A percentile compares a stretch with the other conserved stretches of the same genome.
phyloP scores from a whole-genome alignment of 768 basidiomycete genomes.

The Pleurotus tuber-regium region DNA sequence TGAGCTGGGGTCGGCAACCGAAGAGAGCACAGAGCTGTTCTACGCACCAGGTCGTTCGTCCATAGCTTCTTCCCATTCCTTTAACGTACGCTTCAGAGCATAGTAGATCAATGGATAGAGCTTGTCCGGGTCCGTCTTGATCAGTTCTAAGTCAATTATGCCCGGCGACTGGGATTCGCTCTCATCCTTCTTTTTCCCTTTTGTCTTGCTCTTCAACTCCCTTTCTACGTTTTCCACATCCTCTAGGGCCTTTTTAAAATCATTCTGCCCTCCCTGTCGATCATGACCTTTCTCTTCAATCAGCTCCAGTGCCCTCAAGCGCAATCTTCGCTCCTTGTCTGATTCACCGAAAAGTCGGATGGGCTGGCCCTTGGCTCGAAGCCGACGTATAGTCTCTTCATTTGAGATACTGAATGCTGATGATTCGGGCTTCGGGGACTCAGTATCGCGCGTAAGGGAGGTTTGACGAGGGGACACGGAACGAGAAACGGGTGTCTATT shows the following conservation, averaged over 20 bases:
- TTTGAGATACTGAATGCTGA: conserved; percentile 91
- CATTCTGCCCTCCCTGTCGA: conserved; percentile 84
- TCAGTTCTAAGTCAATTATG: conserved; percentile 72
- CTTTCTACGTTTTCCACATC: conserved; percentile 82
- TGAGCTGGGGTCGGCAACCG: conserved; percentile 7
- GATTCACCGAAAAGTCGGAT: conserved; percentile 93
- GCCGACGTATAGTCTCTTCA: conserved; percentile 85
- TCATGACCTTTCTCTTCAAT: conserved; percentile 89
- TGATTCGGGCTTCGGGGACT: conserved; percentile 46
- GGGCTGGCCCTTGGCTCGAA: conserved; percentile 91
- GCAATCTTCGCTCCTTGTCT: conserved; percentile 88
- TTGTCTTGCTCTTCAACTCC: conserved; percentile 57
- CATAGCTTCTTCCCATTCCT: conserved; percentile 97
- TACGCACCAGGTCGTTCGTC: conserved; percentile 80
- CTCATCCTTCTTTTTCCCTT: conserved; percentile 66
- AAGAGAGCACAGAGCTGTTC: neutral
- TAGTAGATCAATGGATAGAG: conserved; percentile 97
- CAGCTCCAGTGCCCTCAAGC: conserved; percentile 90
- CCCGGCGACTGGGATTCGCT: conserved; percentile 50
- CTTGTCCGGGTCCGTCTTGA: conserved; percentile 93
- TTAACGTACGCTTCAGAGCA: conserved; percentile 86
- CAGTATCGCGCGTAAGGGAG: conserved; percentile 30
- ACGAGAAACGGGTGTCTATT: conserved; percentile 40
- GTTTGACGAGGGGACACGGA: conserved; percentile 38
- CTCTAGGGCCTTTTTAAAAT: conserved; percentile 88